Conservation (phyloP, 768 basidiomycete genomes). For the Lentinula raphanica region DNA sequence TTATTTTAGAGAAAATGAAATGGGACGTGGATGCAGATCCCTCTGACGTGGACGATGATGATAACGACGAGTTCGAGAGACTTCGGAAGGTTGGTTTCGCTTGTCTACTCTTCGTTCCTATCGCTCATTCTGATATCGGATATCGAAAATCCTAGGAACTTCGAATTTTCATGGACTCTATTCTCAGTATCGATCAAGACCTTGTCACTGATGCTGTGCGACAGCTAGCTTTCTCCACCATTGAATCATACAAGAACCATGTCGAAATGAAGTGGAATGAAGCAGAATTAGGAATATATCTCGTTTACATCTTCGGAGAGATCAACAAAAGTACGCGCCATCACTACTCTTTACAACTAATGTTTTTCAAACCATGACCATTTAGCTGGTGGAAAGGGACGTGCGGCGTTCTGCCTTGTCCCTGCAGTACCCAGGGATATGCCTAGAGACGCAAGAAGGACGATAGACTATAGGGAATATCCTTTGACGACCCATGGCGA, state of each 20-base stretch:
- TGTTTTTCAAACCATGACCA: background rate
- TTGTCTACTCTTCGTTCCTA: constrained; percentile 6
- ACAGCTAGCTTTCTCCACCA: constrained; percentile 66
- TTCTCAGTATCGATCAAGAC: constrained; percentile 78
- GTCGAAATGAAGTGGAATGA: constrained; percentile 80
- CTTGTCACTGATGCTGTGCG: constrained; percentile 78
- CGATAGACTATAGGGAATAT: constrained; percentile 69
- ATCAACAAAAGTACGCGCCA: constrained; percentile 72
- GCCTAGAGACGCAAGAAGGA: constrained; percentile 63
- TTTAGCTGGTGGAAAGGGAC: constrained; percentile 71
- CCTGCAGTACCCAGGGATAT: constrained; percentile 36
- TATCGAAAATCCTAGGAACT: constrained; percentile 54
- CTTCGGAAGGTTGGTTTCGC: constrained; percentile 65
- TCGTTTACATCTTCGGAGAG: constrained; percentile 92
- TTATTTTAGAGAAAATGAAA: constrained; percentile 82
- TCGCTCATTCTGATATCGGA: constrained; percentile 5
- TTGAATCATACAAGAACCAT: constrained; percentile 64
- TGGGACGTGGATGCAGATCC: constrained; percentile 81
- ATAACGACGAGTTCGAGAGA: constrained; percentile 73
- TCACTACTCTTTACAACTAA: background rate
- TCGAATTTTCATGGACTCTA: constrained; percentile 79
- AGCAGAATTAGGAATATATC: constrained; percentile 88
- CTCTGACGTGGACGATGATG: constrained; percentile 86
- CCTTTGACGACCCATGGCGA: constrained; percentile 89
- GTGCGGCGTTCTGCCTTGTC: constrained; percentile 80